Base-by-base conservation (phyloP, 129 eudicot species). In the Flaveria bidentis region DNA sequence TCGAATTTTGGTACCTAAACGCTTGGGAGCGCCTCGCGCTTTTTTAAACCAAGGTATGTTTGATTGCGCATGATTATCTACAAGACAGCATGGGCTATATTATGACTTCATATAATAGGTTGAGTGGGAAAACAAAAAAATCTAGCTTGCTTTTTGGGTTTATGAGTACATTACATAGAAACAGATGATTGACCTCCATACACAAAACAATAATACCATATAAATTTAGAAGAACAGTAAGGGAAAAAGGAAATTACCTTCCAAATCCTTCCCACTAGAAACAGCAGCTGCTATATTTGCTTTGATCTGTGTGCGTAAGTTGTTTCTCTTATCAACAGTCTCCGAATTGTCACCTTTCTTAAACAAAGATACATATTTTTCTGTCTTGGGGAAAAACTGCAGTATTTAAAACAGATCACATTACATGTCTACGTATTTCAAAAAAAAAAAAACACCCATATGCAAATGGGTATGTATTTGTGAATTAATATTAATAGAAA, bases 301-400 rank as follows among this genome's bases (percentile, higher is more conserved):
- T 82, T 94, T 94, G 56, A 94, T 94, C 82, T 88, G 87, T 86
- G 86, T 82, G 39, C 97, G 96, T 75, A 94, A 82, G 75, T 36
- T 78, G 83, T 86, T 84, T 87, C 99, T 84, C 74, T 82, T 91
- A 63, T 94, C 96, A 70, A 86, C 78, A 58, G 74, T 78, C 41
- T 91, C 99, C 7, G 63, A 44, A 56, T 86, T 89, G 56, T 94
- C 99, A 61, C 86, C 90, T 51, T 90, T 96, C 79, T 79, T 80
- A 78, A 88, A 94, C 67, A 94, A 85, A 22, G 99, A 71, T 79
- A 91, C 90, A 83, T 91, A 94, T 77, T 91, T 91, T 83, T 94
- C 99, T 44, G 88, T 84, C 91, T 91, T 94, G 3, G 99, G 99
- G 57, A 94, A 94, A 85, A 94, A 91, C 99, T 94, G 92, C 85